Base-by-base conservation (phyloP, 1,284 basidiomycete species). In the Neonothopanus nambi region DNA sequence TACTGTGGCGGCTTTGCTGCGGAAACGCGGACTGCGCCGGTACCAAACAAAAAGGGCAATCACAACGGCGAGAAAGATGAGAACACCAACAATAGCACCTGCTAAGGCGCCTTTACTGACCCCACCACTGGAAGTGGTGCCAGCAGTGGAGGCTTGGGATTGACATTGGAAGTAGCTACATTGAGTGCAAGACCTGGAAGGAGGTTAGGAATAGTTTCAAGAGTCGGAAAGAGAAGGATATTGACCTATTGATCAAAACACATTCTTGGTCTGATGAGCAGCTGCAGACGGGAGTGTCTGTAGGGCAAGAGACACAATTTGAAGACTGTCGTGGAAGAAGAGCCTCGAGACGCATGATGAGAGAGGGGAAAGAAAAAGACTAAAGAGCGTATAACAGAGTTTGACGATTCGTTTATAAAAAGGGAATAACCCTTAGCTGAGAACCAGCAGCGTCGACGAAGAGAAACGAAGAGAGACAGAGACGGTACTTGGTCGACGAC, bases 51-150 rank as follows among this genome's bases (percentile, higher is more conserved):
- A 84, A n/a, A 76, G 68, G 47, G 68, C 67, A 39, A 84, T 59
- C 12, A 73, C 75, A 39, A 78, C 65, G 15, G 71, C 73, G 36
- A 90, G 70, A 62, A 88, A 78, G n/a, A 84, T 64, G 45, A 91
- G 61, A 9, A 76, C 73, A 35, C 81, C 87, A 39, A 89, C 70
- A 54, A 91, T 77, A 39, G 82, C 87, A 44, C 87, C 89, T 24
- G 85, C 89, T n/a, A 89, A 75, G 3, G 84, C 87, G 42, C 87
- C 87, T 54, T 78, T 75, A 64, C 84, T 85, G 47, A 83, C 72
- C 15, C 80, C 79, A 7, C 68, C 65, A 20, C 51, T 36, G 3
- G 70, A 69, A 62, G 53, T 51, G 20, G 44, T 37, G 55, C 51
- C 48, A 37, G n/a, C 49, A 33, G 61, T 23, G 53, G 24, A 46